Percentiles rank a stretch among this genome's conserved stretches.
These are phyloP conservation scores for Beauveria medogensis DNA, from an alignment of 2,329 filamentous ascomycete species.

Conservation along the genomic window DNA sequence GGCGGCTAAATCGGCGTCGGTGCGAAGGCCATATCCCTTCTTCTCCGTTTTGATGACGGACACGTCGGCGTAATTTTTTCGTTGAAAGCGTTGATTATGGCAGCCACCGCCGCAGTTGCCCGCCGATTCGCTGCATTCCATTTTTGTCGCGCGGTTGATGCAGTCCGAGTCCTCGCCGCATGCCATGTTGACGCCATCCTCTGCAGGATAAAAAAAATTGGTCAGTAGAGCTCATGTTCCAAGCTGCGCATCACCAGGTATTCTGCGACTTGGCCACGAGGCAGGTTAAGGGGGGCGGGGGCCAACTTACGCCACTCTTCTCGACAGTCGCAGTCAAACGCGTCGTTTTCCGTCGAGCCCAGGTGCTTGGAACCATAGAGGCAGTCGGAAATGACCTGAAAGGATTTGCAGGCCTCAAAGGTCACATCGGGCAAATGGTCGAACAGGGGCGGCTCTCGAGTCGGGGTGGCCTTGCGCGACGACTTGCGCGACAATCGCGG, in stretches of 20 bases:
- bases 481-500: slow-evolving; percentile 67
- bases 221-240: slow-evolving; percentile 13
- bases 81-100: slow-evolving; percentile 92
- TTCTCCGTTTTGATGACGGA: slow-evolving; percentile 97
- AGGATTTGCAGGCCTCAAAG: slow-evolving; percentile 63
- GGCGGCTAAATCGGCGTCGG: slow-evolving; percentile 66
- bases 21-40: slow-evolving; percentile 88
- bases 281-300: neutral
- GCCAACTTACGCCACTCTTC: slow-evolving; percentile 83
- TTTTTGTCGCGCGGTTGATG: slow-evolving; percentile 96
- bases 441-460: slow-evolving; percentile 59
- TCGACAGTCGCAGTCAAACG: slow-evolving; percentile 88
- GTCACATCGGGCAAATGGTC: slow-evolving; percentile 71
- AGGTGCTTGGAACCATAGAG: slow-evolving; percentile 87
- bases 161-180: slow-evolving; percentile 96
- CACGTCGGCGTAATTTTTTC: slow-evolving; percentile 80
- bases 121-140: slow-evolving; percentile 78
- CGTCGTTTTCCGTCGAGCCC: slow-evolving; percentile 81
- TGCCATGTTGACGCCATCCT: slow-evolving; percentile 63
- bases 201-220: slow-evolving; percentile 29
- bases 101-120: slow-evolving; percentile 79
- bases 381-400: slow-evolving; percentile 76
- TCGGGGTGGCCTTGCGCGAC: slow-evolving; percentile 57
- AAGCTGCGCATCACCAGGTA: slow-evolving; percentile 13
- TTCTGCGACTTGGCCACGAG: neutral